Evolutionary conservation across 805 yeast species (phyloP).

Genomic region (Myxozyma nipponensis): DNA sequence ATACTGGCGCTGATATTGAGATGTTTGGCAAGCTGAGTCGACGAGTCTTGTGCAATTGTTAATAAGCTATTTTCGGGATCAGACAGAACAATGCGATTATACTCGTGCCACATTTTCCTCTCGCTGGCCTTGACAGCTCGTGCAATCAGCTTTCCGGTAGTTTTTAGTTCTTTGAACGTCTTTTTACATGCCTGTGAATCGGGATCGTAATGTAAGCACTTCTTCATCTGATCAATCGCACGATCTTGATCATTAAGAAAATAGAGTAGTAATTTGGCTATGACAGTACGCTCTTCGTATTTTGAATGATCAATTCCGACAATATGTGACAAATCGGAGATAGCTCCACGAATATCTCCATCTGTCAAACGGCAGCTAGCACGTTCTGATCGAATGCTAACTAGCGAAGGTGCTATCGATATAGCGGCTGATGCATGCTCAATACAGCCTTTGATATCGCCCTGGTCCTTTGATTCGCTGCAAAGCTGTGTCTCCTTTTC

Average conservation of each 20-base stretch:
- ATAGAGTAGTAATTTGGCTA: constrained; percentile 45
- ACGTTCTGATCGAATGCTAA: constrained; percentile 32
- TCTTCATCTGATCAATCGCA: constrained; percentile 51
- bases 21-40: constrained; percentile 5
- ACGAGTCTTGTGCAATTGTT: constrained; percentile 24
- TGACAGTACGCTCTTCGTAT: constrained; percentile 30
- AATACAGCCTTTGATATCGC: constrained; percentile 30
- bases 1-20: constrained; percentile 5
- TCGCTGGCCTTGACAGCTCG: constrained; percentile 10
- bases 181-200: constrained; percentile 60
- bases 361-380: constrained; percentile 35
- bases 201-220: constrained; percentile 74
- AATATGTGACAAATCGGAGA: constrained; percentile 36
- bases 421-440: constrained; percentile 32
- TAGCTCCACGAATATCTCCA: constrained; percentile 36
- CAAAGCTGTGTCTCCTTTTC: constrained; percentile 23
- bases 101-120: constrained; percentile 13
- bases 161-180: constrained; percentile 27
- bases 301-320: constrained; percentile 31
- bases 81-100: constrained; percentile 6
- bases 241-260: constrained; percentile 52
- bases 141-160: constrained; percentile 19
- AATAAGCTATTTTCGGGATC: constrained; percentile 22
- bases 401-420: constrained; percentile 32
- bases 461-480: constrained; percentile 11